These are phyloP conservation scores for Heliamphora exappendiculata DNA, from an alignment of 148 eudicot genomes.

Conservation along the genomic window DNA sequence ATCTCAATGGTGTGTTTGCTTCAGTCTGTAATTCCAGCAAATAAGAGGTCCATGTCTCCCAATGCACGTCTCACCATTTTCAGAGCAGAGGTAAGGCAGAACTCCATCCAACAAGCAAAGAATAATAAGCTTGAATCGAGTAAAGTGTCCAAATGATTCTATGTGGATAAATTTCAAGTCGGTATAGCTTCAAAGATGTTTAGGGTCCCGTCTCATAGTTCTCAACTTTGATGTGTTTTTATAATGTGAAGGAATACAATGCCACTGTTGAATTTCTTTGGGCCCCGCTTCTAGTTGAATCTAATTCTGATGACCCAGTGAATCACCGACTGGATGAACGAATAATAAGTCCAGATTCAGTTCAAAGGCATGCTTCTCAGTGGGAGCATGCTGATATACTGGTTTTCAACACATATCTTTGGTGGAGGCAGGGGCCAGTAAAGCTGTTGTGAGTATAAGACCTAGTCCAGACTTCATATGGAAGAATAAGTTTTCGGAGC, in stretches of 20 bases:
- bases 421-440: conserved; percentile 96
- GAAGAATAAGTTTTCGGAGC: background rate
- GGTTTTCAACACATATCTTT: conserved; percentile 72
- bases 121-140: background rate
- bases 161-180: background rate
- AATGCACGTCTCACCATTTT: conserved; percentile 83
- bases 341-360: conserved; percentile 74
- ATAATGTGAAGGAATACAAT: conserved; percentile 61
- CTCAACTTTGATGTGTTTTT: background rate
- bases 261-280: conserved; percentile 84
- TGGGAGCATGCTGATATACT: conserved; percentile 85
- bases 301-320: conserved; percentile 84
- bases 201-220: background rate
- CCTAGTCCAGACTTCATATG: background rate
- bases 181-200: background rate
- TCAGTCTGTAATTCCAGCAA: conserved; percentile 70
- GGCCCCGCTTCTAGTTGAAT: conserved; percentile 91
- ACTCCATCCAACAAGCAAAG: background rate
- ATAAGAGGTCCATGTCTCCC: conserved; percentile 80
- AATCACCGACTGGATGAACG: conserved; percentile 77
- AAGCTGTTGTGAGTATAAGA: conserved; percentile 63
- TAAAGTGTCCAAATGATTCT: background rate
- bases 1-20: conserved; percentile 90
- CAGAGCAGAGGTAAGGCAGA: conserved; percentile 66
- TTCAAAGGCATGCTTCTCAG: conserved; percentile 57